Evolutionary conservation across 169 alveolate species (phyloP), one percentile per base, ranked within the genome.

Genomic region (Cystoisospora suis): DNA sequence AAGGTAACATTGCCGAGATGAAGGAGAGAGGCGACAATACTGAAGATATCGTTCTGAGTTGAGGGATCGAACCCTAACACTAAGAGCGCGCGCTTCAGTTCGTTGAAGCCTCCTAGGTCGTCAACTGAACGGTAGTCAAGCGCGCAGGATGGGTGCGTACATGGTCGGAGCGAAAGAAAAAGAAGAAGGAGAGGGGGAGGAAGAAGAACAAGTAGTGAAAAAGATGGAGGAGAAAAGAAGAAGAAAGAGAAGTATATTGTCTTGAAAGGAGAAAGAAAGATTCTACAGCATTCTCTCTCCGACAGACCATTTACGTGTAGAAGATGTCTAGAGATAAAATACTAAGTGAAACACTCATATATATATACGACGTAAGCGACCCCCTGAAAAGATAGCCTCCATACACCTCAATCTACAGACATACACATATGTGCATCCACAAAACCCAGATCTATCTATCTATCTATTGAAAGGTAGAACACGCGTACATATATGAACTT

Each of bases 71-170:
- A 87, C 4, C 86, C 86, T 44, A 87, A 69, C 5, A 77, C 42
- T 42, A 42, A 44, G 32, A 87, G 91, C 27, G 91, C 91, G 42
- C 80, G 91, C 56, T 87, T 87, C 56, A 87, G 59, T 45, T 87
- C 91, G 29, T 49, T 65, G 29, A 87, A 47, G 46, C 87, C 91
- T 45, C 34, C 86, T 6, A 61, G 53, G 42, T 87, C 91, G 5
- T 87, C 59, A 6, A 87, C 91, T 87, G 91, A 3, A 27, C 36
- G 4, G 75, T 4, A 61, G 34, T 0, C 53, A 45, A 12, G 53
- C 27, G 20, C 17, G 23, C 56, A 38, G 53, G 15, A 45, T 17
- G 44, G 15, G 17, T 38, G 89, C 20, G 40, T 79, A 12, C 42
- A 40, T 17, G 65, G 87, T 12, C 53, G 27, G 9, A 32, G 17